Evolutionary conservation across 306 rosid genomes (phyloP), one percentile per base, ranked within the genome.

Genomic region (Fagus sylvatica): DNA sequence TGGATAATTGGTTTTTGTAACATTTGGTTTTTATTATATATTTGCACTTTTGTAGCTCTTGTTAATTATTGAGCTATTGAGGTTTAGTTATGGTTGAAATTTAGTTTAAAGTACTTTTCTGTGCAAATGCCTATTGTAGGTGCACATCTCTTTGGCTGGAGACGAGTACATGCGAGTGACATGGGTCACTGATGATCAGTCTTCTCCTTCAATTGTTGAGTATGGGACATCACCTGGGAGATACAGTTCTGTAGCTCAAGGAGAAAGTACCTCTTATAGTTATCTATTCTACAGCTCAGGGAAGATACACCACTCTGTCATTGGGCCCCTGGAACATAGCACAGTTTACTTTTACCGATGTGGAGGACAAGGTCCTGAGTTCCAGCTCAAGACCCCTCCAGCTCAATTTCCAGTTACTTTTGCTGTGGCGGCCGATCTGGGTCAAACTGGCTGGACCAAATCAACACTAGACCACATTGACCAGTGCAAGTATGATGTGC

Each of bases 381-480:
- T 90, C 53, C 89, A 85, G 89, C 80, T 92, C 76, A 92, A 85
- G 84, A 94, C 97, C 55, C 98, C 97, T 73, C 93, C 98, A 17
- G 81, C 95, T 53, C 94, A 89, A 71, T 81, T 94, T 53, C 98
- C 98, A 4, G 72, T 94, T 71, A 88, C 91, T 67, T 92, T 94
- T 76, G 90, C 97, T 1, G 97, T 94, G 87, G 97, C 93, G 0
- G 98, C 95, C 71, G 97, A 94, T 89, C 82, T 94, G 13, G 98
- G 98, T 36, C 98, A 94, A 83, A 89, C 95, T 43, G 93, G 85
- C 61, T 94, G 98, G 98, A 94, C 98, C 6, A 89, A 88, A 74
- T 90, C 98, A 49, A 94, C 97, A 1, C 79, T 94, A 6, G 83
- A 88, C 69, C 98, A 92, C 88, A 92, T 94, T 74, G 86, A 84